Percentiles rank a stretch among this genome's conserved stretches.
Evolutionary conservation across 1,284 basidiomycete species (phyloP).

Genomic region (Malassezia cuniculi): DNA sequence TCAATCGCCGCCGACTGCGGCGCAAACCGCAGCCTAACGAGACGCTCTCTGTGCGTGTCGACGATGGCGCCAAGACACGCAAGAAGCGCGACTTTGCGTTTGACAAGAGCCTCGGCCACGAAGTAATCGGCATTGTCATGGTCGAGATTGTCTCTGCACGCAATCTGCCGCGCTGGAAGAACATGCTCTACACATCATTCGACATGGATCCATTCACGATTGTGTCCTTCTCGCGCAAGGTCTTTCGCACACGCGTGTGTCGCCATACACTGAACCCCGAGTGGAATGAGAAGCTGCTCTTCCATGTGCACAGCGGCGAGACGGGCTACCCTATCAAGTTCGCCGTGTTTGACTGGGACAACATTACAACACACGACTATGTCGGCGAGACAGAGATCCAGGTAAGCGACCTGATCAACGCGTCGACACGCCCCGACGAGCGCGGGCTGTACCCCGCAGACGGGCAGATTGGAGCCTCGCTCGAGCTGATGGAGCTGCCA

Average conservation of each 20-base stretch:
- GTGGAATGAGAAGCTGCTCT: slow-evolving; percentile 91
- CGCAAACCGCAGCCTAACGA: background rate
- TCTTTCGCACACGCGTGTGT: slow-evolving; percentile 68
- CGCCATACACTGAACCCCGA: slow-evolving; percentile 59
- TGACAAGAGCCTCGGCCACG: slow-evolving; percentile 53
- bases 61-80: slow-evolving; percentile 46
- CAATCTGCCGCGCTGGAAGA: slow-evolving; percentile 73
- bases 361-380: slow-evolving; percentile 36
- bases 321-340: slow-evolving; percentile 47
- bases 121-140: slow-evolving; percentile 88
- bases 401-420: slow-evolving; percentile 24
- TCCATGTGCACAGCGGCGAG: slow-evolving; percentile 84
- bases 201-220: slow-evolving; percentile 98
- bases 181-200: slow-evolving; percentile 56
- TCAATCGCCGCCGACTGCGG: background rate
- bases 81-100: slow-evolving; percentile 47
- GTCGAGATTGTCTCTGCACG: slow-evolving; percentile 59
- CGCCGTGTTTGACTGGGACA: slow-evolving; percentile 42
- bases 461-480: slow-evolving; percentile 14
- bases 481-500: slow-evolving; percentile 24
- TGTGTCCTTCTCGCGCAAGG: slow-evolving; percentile 88
- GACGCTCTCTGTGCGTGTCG: background rate
- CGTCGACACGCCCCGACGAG: slow-evolving; percentile 22
- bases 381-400: slow-evolving; percentile 26
- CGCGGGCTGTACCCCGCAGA: slow-evolving; percentile 30